Conservation (phyloP, 1,139 yeast species). For the Pichia sp. region DNA sequence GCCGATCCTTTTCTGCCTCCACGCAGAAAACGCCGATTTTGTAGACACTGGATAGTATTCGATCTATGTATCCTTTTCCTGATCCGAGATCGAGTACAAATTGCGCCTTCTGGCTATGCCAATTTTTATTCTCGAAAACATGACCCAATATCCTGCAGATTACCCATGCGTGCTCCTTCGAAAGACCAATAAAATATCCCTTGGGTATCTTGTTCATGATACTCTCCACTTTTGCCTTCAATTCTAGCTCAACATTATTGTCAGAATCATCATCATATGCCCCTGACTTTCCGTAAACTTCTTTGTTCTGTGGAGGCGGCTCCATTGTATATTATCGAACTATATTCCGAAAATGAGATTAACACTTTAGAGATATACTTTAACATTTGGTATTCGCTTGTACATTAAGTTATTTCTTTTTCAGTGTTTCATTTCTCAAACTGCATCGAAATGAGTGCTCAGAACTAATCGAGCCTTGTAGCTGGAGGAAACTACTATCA, state of each 20-base stretch:
- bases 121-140: neutral
- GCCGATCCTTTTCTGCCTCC: conserved; percentile 21
- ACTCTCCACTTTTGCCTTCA: neutral
- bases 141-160: neutral
- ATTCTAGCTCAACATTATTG: neutral
- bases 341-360: too few relatives aligned
- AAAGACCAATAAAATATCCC: conserved; percentile 5
- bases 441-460: too few relatives aligned
- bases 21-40: conserved; percentile 21
- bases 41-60: conserved; percentile 21
- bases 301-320: too few relatives aligned
- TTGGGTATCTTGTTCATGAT: neutral
- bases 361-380: too few relatives aligned
- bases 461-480: too few relatives aligned
- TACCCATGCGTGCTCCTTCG: neutral
- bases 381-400: too few relatives aligned
- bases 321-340: too few relatives aligned
- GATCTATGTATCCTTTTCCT: conserved; percentile 29
- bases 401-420: too few relatives aligned
- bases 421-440: too few relatives aligned
- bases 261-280: neutral
- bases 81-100: conserved; percentile 27
- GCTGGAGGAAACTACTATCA: too few relatives aligned
- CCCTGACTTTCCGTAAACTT: too few relatives aligned
- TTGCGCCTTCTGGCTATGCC: neutral